Percentiles rank a stretch among this genome's conserved stretches.
Conservation (phyloP, 2,329 filamentous ascomycete species). For the Calonectria pseudoturangicola region DNA sequence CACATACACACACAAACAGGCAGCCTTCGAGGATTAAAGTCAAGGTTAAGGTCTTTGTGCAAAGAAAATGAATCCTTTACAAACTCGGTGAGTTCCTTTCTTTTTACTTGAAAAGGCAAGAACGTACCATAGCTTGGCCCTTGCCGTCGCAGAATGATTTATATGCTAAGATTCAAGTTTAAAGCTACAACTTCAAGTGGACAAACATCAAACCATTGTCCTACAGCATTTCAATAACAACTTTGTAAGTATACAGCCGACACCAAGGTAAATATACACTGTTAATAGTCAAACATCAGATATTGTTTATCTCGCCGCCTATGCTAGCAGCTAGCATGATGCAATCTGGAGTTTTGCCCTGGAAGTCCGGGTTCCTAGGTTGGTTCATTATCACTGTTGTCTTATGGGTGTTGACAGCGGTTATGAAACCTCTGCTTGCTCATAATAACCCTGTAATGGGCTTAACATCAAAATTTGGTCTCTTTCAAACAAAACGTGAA, state of each 20-base stretch:
- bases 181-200: neutral
- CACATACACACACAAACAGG: no score
- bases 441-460: no score
- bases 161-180: neutral
- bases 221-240: slow-evolving; percentile 18
- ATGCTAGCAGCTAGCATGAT: slow-evolving; percentile 19
- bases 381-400: slow-evolving; percentile 1
- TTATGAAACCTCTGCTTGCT: no score
- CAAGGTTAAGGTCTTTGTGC: no score
- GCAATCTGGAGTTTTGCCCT: slow-evolving; percentile 25
- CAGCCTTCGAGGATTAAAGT: no score
- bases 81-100: no score
- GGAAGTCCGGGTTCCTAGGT: slow-evolving; percentile 19
- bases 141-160: no score
- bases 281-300: neutral
- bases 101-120: neutral
- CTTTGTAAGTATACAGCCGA: neutral
- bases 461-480: no score
- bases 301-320: slow-evolving; percentile 19
- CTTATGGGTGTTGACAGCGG: neutral
- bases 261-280: no score
- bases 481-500: no score
- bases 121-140: no score
- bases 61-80: no score
- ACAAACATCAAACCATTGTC: slow-evolving; percentile 12